These are phyloP conservation scores for Fomitopsis palustris DNA, from an alignment of 1,284 basidiomycete genomes.

Conservation along the genomic window DNA sequence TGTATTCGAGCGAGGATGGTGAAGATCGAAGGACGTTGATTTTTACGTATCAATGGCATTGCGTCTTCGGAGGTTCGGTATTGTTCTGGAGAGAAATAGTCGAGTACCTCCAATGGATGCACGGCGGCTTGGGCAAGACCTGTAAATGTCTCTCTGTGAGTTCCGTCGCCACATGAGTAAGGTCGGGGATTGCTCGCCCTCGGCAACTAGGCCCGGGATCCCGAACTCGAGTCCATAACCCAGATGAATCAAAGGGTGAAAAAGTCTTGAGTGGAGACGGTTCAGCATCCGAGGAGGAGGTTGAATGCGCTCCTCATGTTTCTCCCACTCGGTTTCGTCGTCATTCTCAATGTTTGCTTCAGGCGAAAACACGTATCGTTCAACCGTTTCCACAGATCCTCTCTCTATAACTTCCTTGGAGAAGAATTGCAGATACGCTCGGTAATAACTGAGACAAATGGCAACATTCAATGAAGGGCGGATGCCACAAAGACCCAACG, in stretches of 20 bases:
- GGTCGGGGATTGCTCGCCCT: background rate
- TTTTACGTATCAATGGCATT: too few relatives aligned
- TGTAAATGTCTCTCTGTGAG: background rate
- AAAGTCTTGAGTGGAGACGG: background rate
- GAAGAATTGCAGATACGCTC: background rate
- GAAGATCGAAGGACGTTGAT: too few relatives aligned
- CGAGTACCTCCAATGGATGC: too few relatives aligned
- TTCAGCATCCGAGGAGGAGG: background rate
- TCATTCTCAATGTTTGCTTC: slow-evolving; percentile 40
- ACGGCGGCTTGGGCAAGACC: too few relatives aligned
- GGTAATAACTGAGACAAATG: background rate
- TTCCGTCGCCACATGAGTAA: background rate
- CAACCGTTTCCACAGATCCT: slow-evolving; percentile 40
- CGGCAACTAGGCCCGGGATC: background rate
- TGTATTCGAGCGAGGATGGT: too few relatives aligned
- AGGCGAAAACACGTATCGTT: slow-evolving; percentile 55
- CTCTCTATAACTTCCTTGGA: slow-evolving; percentile 24
- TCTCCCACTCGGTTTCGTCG: background rate
- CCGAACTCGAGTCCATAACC: background rate
- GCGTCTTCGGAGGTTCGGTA: too few relatives aligned
- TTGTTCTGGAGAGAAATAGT: too few relatives aligned
- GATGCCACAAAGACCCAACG: too few relatives aligned
- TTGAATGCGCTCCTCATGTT: background rate
- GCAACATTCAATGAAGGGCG: too few relatives aligned
- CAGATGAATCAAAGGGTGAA: background rate